phyloP scores from a whole-genome alignment of 768 basidiomycete genomes.

The Crucibulum laeve region DNA sequence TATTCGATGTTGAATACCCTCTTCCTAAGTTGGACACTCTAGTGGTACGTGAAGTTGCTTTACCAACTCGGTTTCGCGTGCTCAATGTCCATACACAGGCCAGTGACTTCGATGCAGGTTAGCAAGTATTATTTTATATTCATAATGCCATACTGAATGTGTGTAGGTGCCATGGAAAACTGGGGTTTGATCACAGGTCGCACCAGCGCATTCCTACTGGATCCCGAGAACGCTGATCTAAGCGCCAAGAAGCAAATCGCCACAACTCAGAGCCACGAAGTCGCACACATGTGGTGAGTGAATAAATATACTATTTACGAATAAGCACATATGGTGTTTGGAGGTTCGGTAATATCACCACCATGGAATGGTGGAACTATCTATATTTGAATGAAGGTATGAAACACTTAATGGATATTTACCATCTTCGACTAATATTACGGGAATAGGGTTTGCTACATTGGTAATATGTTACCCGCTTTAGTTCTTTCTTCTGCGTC shows the following conservation, averaged over 20 bases:
- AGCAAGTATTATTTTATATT: conserved; percentile 6
- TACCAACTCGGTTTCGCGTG: neutral
- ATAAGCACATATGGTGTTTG: neutral
- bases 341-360: conserved; percentile 91
- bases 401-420: too few species aligned
- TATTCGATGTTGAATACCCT: conserved; percentile 91
- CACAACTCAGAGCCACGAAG: conserved; percentile 77
- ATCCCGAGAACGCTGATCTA: conserved; percentile 71
- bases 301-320: too few species aligned
- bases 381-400: conserved; percentile 79
- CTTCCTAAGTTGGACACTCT: conserved; percentile 94
- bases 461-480: too few species aligned
- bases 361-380: conserved; percentile 92
- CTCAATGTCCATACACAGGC: conserved; percentile 33
- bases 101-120: conserved; percentile 84
- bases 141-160: conserved; percentile 3
- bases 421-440: conserved; percentile 4
- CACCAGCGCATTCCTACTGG: conserved; percentile 75
- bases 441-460: conserved; percentile 90
- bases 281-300: conserved; percentile 74
- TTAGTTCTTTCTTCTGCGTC: too few species aligned
- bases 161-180: conserved; percentile 84
- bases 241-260: conserved; percentile 78
- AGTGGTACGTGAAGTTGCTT: conserved; percentile 43
- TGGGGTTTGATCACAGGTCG: conserved; percentile 92